These are phyloP conservation scores for Trichocladium uniseriatum DNA, from an alignment of 495 filamentous ascomycete genomes.

Conservation along the genomic window DNA sequence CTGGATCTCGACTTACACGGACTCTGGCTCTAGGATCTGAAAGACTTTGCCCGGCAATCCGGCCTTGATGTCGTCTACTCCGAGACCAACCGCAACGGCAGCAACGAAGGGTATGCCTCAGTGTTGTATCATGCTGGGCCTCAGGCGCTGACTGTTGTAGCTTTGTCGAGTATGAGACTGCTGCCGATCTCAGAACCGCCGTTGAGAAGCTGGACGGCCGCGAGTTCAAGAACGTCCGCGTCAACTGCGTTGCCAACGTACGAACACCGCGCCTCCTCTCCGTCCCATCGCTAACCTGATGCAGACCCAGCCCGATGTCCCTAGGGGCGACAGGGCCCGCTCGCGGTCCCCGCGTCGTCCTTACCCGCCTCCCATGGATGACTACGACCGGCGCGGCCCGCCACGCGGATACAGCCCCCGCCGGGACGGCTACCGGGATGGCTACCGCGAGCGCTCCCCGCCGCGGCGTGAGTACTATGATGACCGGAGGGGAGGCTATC, in stretches of 20 bases:
- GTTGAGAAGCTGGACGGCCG: slow-evolving; percentile 85
- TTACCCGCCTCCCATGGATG: slow-evolving; percentile 54
- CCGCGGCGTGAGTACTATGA: slow-evolving; percentile 74
- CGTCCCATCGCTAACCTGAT: neutral
- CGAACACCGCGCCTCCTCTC: slow-evolving; percentile 20
- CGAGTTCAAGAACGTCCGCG: slow-evolving; percentile 80
- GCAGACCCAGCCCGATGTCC: slow-evolving; percentile 53
- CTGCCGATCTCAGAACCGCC: slow-evolving; percentile 76
- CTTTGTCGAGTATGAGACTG: slow-evolving; percentile 96
- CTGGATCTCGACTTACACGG: slow-evolving; percentile 46
- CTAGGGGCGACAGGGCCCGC: slow-evolving; percentile 60
- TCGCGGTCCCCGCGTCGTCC: slow-evolving; percentile 56
- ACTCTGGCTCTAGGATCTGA: slow-evolving; percentile 79
- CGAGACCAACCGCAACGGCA: slow-evolving; percentile 86
- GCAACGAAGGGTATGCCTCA: slow-evolving; percentile 76
- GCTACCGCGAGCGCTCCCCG: slow-evolving; percentile 82
- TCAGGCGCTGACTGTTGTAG: slow-evolving; percentile 39
- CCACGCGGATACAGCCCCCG: slow-evolving; percentile 74
- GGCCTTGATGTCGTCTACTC: slow-evolving; percentile 97
- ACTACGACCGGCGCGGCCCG: slow-evolving; percentile 69
- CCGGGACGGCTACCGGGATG: slow-evolving; percentile 49
- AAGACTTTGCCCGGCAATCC: slow-evolving; percentile 97
- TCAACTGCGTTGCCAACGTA: slow-evolving; percentile 82
- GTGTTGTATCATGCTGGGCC: neutral
- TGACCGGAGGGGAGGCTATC: slow-evolving; percentile 58